Percentiles rank a stretch among this genome's conserved stretches.
phyloP scores from a whole-genome alignment of 352 stramenopile species.

The Thraustotheca clavata region DNA sequence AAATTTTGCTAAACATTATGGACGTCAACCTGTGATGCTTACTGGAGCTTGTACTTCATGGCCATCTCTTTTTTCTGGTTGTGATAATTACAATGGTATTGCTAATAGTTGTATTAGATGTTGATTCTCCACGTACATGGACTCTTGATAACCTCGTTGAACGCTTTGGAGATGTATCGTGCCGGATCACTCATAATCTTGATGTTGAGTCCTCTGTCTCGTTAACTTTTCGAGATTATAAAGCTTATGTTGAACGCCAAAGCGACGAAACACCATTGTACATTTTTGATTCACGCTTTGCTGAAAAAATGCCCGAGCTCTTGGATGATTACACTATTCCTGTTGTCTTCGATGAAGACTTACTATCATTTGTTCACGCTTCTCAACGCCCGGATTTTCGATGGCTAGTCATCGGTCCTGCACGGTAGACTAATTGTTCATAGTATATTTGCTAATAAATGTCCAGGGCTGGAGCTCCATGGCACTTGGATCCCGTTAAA shows the following conservation, averaged over 20 bases:
- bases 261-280: conserved; percentile 82
- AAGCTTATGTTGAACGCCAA: conserved; percentile 47
- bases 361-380: conserved; percentile 35
- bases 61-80: conserved; percentile 57
- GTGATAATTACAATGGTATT: no score
- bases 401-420: conserved; percentile 75
- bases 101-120: background rate
- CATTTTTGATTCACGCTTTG: conserved; percentile 80
- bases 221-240: conserved; percentile 74
- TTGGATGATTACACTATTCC: conserved; percentile 62
- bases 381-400: conserved; percentile 55
- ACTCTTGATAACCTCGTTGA: conserved; percentile 51
- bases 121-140: conserved; percentile 31
- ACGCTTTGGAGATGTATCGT: conserved; percentile 31
- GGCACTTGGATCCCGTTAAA: conserved; percentile 92
- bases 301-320: conserved; percentile 66
- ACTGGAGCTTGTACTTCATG: conserved; percentile 55
- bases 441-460: background rate
- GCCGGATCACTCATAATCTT: conserved; percentile 68
- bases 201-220: conserved; percentile 47
- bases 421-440: conserved; percentile 26
- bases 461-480: conserved; percentile 74
- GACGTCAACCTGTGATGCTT: conserved; percentile 62
- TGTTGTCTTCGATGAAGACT: conserved; percentile 68
- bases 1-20: conserved; percentile 42